Conservation (phyloP, 768 basidiomycete genomes). For the Phylloporus arenicola region DNA sequence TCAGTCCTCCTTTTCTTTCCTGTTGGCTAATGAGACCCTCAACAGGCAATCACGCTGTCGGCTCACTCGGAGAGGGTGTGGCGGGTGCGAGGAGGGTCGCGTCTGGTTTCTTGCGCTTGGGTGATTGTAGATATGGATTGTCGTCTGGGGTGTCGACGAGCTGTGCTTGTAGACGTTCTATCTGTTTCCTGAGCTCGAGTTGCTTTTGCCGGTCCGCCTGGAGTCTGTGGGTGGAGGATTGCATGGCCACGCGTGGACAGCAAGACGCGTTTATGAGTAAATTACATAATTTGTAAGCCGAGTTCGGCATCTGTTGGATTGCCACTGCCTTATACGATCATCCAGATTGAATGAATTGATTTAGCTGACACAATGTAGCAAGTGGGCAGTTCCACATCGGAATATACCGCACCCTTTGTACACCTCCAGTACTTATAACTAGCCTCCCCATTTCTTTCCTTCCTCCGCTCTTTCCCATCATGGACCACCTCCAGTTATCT, state of each 20-base stretch:
- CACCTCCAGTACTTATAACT: constrained; percentile 18
- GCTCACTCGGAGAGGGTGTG: constrained; percentile 65
- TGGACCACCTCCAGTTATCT: constrained; percentile 12
- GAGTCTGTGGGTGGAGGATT: constrained; percentile 45
- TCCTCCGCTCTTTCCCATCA: constrained; percentile 11
- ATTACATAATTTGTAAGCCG: constrained; percentile 17
- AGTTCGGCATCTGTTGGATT: background rate
- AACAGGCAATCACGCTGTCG: background rate
- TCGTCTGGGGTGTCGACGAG: constrained; percentile 35
- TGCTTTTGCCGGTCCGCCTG: constrained; percentile 39
- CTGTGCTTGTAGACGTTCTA: constrained; percentile 52
- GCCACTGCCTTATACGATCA: constrained; percentile 3
- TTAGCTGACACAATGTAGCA: constrained; percentile 3
- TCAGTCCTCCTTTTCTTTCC: constrained; percentile 44
- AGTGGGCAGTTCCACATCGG: constrained; percentile 18
- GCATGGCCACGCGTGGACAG: constrained; percentile 37
- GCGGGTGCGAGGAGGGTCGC: constrained; percentile 39
- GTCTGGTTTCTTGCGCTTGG: constrained; percentile 44
- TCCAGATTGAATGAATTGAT: background rate
- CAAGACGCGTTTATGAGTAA: constrained; percentile 16
- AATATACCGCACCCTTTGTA: constrained; percentile 30
- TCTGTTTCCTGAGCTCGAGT: constrained; percentile 48
- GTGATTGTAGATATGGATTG: constrained; percentile 30
- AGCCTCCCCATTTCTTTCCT: constrained; percentile 4
- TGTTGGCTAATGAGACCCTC: constrained; percentile 6